Conservation (phyloP, 768 basidiomycete species). For the Boletus coccyginus region DNA sequence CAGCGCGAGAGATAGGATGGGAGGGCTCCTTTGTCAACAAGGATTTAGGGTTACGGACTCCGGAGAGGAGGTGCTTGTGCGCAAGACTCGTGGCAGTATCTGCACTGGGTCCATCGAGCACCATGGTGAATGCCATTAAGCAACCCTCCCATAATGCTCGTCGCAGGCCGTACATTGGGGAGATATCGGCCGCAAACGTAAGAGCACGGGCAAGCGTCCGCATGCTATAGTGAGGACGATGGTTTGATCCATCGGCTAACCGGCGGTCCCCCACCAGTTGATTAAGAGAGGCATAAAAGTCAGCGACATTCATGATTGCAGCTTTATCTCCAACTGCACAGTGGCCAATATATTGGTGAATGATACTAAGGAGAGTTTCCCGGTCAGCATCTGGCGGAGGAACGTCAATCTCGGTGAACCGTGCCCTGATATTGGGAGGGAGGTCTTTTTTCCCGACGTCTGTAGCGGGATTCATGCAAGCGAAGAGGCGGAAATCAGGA, state of each 20-base stretch:
- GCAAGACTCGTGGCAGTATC: constrained; percentile 64
- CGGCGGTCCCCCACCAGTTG: constrained; percentile 65
- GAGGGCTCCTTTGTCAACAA: constrained; percentile 68
- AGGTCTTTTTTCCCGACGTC: constrained; percentile 99
- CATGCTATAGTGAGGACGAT: constrained; percentile 95
- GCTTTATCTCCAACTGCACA: constrained; percentile 82
- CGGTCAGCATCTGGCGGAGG: constrained; percentile 90
- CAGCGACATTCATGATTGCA: constrained; percentile 85
- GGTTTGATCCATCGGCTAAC: constrained; percentile 92
- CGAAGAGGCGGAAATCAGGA: constrained; percentile 93
- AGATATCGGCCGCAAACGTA: constrained; percentile 84
- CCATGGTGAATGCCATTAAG: constrained; percentile 98
- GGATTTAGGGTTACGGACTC: constrained; percentile 77
- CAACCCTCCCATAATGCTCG: constrained; percentile 95
- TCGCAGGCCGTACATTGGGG: constrained; percentile 72
- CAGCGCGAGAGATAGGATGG: constrained; percentile 43
- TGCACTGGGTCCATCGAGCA: constrained; percentile 72
- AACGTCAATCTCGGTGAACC: constrained; percentile 95
- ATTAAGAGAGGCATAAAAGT: constrained; percentile 86
- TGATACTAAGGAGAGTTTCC: constrained; percentile 84
- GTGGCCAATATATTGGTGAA: constrained; percentile 85
- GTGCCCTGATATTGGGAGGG: constrained; percentile 82
- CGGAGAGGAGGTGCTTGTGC: constrained; percentile 72
- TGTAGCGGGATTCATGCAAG: constrained; percentile 99
- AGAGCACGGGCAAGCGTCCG: constrained; percentile 89